Base-by-base conservation (phyloP, 495 filamentous ascomycete genomes). In the Tuber magnatum region DNA sequence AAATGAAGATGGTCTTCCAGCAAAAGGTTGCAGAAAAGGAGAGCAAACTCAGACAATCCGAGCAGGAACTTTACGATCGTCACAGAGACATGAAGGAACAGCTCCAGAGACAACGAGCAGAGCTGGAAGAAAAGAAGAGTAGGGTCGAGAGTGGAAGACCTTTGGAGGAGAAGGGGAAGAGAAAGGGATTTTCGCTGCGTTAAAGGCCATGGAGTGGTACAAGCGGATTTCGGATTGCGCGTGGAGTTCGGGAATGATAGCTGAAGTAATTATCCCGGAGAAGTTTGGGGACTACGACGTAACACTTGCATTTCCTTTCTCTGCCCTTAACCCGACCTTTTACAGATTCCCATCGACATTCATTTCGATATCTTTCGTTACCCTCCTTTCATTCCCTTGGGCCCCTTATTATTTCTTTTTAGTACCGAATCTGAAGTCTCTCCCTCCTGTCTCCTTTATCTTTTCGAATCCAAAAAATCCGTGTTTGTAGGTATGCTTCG, bases 1-100 rank as follows among this genome's bases (percentile, higher is more conserved):
- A 99, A 85, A 99, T 99, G 95, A 98, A 98, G 93, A 97, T 98
- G 95, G 95, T 99, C 82, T 99, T 99, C 93, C 95, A 99, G 84
- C 96, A 98, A 85, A 99, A 99, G 92, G 95, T 99, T 35, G 89
- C 92, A 75, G 95, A 99, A 86, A 99, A 99, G 89, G 95, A 99
- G 86, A 97, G 93, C 89, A 99, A 99, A 86, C 88, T 99, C 84
- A 95, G 94, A 85, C 94, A 97, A 87, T 97, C 93, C 88, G 95
- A 99, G 86, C 95, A 98, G 85, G 95, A 99, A 87, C 86, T 99
- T 77, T 97, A 98, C 82, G 93, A 96, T 74, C 91, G 95, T 81
- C 95, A 99, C 86, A 89, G 93, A 82, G 95, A 99, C 88, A 99
- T 99, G 95, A 99, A 98, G 88, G 95, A 99, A 80, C 94, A 98